Percentiles rank a stretch among this genome's conserved stretches.
phyloP scores from a whole-genome alignment of 331 rosid genomes.

The Dryas integrifolia region DNA sequence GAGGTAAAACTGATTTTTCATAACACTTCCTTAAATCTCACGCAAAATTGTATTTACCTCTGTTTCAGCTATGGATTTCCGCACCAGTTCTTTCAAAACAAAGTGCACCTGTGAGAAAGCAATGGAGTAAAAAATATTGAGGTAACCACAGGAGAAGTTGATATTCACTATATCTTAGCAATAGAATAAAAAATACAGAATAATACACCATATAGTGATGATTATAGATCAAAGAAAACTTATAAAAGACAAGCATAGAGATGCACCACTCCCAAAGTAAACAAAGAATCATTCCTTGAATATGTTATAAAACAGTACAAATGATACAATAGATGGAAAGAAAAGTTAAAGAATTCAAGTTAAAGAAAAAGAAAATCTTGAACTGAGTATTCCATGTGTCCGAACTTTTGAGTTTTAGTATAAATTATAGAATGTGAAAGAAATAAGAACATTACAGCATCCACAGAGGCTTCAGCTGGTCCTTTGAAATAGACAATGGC shows the following conservation, averaged over 20 bases:
- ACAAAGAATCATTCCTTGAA: too few species aligned
- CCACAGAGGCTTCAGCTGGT: slow-evolving; percentile 99
- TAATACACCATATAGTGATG: not conserved
- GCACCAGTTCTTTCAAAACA: slow-evolving; percentile 90
- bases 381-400: not conserved
- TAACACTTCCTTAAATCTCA: not conserved
- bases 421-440: not conserved
- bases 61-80: slow-evolving; percentile 91
- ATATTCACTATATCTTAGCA: not conserved
- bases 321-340: not conserved
- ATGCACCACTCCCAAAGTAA: not conserved
- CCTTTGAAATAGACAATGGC: slow-evolving; percentile 93
- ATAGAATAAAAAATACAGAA: not conserved
- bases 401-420: not conserved
- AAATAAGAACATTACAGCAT: slow-evolving; percentile 66
- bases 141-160: not conserved
- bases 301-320: too few species aligned
- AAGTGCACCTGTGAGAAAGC: slow-evolving; percentile 74
- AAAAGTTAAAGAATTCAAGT: not conserved
- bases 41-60: slow-evolving; percentile 49
- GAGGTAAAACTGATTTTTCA: not conserved
- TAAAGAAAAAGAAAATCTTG: not conserved
- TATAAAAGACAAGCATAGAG: not conserved
- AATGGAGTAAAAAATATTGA: not conserved
- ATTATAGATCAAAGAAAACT: slow-evolving; percentile 6